These are phyloP conservation scores for Saccharomyces paradoxus DNA, from an alignment of 805 yeast species.

Conservation along the genomic window DNA sequence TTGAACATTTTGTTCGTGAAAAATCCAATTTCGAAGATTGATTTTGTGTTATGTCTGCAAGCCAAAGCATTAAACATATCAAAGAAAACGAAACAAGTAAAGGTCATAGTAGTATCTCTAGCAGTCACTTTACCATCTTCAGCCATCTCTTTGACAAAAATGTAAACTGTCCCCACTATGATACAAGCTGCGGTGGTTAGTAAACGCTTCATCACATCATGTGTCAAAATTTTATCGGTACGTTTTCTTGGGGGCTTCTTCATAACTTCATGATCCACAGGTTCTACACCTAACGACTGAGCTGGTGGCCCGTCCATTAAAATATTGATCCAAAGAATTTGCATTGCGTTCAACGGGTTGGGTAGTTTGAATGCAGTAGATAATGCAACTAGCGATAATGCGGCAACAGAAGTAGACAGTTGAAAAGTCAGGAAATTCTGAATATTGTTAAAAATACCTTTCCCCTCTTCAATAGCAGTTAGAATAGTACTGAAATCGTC, in stretches of 20 bases:
- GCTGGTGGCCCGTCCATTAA: conserved; percentile 99
- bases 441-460: conserved; percentile 91
- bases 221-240: conserved; percentile 74
- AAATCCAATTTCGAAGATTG: conserved; percentile 74
- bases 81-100: conserved; percentile 89
- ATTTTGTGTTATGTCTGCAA: conserved; percentile 82
- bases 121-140: conserved; percentile 71
- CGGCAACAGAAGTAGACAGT: conserved; percentile 92
- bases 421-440: conserved; percentile 94
- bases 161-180: conserved; percentile 84
- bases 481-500: conserved; percentile 93
- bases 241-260: conserved; percentile 90
- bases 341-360: conserved; percentile 96
- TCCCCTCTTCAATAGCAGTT: conserved; percentile 93
- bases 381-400: conserved; percentile 78
- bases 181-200: conserved; percentile 62
- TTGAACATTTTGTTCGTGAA: conserved; percentile 83
- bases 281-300: conserved; percentile 93
- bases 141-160: conserved; percentile 79
- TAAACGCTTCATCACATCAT: conserved; percentile 59
- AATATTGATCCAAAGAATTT: conserved; percentile 93
- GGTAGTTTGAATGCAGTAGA: conserved; percentile 83
- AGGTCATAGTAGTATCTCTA: conserved; percentile 98
- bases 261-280: conserved; percentile 94
- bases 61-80: conserved; percentile 96